A percentile compares a stretch with the other conserved stretches of the same genome.
phyloP scores from a whole-genome alignment of 2,329 filamentous ascomycete species.

The Ophiostoma novo-ulmi region DNA sequence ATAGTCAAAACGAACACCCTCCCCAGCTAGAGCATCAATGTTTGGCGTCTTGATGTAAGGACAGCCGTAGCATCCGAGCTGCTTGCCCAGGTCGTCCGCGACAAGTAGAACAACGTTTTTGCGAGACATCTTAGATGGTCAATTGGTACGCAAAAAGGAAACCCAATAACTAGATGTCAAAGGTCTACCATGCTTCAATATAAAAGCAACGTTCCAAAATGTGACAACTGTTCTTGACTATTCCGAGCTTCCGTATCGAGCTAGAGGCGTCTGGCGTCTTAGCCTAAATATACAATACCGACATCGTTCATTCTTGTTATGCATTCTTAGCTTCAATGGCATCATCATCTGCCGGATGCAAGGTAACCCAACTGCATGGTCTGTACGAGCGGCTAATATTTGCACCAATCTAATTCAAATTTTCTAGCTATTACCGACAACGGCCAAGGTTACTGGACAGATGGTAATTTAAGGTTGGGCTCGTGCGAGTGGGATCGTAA shows the following conservation, averaged over 20 bases:
- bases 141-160: background rate
- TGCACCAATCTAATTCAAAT: background rate
- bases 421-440: background rate
- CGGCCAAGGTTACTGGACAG: background rate
- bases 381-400: background rate
- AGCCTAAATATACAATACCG: background rate
- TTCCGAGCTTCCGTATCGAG: background rate
- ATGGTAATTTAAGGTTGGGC: background rate
- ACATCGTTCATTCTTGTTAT: background rate
- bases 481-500: background rate
- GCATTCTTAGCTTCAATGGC: conserved; percentile 13
- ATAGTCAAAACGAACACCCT: conserved; percentile 37
- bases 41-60: conserved; percentile 36
- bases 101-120: conserved; percentile 24
- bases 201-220: background rate
- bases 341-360: background rate
- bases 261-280: background rate
- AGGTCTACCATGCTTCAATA: background rate
- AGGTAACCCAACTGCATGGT: background rate
- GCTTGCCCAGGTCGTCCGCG: conserved; percentile 8
- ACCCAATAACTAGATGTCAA: background rate
- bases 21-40: conserved; percentile 38
- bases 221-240: background rate
- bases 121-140: conserved; percentile 7
- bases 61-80: conserved; percentile 20